Conservation (phyloP, 2,329 filamentous ascomycete species). For the Talaromyces islandicus region DNA sequence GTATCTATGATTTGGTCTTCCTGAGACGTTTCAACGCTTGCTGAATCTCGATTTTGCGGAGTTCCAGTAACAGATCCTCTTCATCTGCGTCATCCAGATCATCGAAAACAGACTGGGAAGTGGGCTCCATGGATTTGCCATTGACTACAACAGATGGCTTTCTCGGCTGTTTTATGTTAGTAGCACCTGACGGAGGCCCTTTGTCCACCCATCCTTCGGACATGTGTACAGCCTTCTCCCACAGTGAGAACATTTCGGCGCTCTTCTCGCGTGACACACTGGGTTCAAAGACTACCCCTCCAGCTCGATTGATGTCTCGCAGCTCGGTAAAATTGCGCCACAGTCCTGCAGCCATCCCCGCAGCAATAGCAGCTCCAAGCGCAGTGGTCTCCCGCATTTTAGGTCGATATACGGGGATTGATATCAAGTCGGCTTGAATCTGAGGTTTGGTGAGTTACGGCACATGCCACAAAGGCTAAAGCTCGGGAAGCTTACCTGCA, state of each 20-base stretch:
- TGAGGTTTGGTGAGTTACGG: slow-evolving; percentile 29
- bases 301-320: slow-evolving; percentile 63
- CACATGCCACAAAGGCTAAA: neutral
- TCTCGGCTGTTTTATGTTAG: slow-evolving; percentile 10
- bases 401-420: slow-evolving; percentile 73
- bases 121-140: slow-evolving; percentile 14
- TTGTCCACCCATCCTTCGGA: slow-evolving; percentile 57
- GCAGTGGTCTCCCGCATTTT: slow-evolving; percentile 84
- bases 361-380: slow-evolving; percentile 78
- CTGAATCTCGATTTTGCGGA: slow-evolving; percentile 29
- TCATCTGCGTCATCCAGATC: slow-evolving; percentile 30
- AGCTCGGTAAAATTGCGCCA: slow-evolving; percentile 73
- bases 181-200: neutral
- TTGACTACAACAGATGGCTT: slow-evolving; percentile 12
- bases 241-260: slow-evolving; percentile 56
- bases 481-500: slow-evolving; percentile 54
- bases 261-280: slow-evolving; percentile 51
- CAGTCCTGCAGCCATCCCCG: slow-evolving; percentile 70
- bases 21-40: slow-evolving; percentile 26
- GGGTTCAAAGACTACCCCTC: slow-evolving; percentile 66
- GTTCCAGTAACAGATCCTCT: slow-evolving; percentile 28
- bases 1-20: neutral
- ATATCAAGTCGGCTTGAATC: slow-evolving; percentile 76
- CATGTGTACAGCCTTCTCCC: slow-evolving; percentile 72
- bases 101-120: slow-evolving; percentile 15